Evolutionary conservation across 805 yeast genomes (phyloP).

Genomic region (Kazachstania africana): DNA sequence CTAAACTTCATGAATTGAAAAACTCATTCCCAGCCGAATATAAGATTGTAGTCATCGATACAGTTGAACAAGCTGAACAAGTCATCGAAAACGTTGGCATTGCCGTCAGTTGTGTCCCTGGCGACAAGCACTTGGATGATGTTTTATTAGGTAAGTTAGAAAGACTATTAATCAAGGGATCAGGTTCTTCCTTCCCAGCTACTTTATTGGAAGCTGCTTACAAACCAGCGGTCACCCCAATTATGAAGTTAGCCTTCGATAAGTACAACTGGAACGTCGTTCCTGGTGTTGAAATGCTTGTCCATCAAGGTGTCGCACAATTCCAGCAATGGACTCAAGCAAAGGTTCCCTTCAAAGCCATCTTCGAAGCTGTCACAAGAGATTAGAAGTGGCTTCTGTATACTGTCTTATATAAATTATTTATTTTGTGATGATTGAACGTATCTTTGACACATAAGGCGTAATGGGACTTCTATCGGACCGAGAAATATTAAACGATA

Average conservation of each 20-base stretch:
- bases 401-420: background rate
- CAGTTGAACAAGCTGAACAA: slow-evolving; percentile 33
- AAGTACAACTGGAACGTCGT: slow-evolving; percentile 66
- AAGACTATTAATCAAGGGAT: slow-evolving; percentile 33
- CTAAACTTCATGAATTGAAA: slow-evolving; percentile 50
- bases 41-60: slow-evolving; percentile 46
- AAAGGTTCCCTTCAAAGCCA: slow-evolving; percentile 48
- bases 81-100: slow-evolving; percentile 37
- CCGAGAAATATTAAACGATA: no score
- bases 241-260: slow-evolving; percentile 65
- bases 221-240: slow-evolving; percentile 77
- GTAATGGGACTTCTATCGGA: no score
- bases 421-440: no score
- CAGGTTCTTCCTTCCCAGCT: slow-evolving; percentile 33
- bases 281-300: slow-evolving; percentile 85
- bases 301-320: slow-evolving; percentile 87
- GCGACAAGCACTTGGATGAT: slow-evolving; percentile 55
- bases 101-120: slow-evolving; percentile 76
- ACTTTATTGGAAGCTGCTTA: slow-evolving; percentile 85
- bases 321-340: slow-evolving; percentile 65
- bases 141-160: slow-evolving; percentile 38
- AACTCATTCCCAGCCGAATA: slow-evolving; percentile 47
- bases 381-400: slow-evolving; percentile 5
- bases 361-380: slow-evolving; percentile 46
- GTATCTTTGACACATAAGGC: no score